A percentile compares a stretch with the other conserved stretches of the same genome.
These are phyloP conservation scores for Blumeria hordei DNA, from an alignment of 2,329 filamentous ascomycete genomes.

Conservation along the genomic window DNA sequence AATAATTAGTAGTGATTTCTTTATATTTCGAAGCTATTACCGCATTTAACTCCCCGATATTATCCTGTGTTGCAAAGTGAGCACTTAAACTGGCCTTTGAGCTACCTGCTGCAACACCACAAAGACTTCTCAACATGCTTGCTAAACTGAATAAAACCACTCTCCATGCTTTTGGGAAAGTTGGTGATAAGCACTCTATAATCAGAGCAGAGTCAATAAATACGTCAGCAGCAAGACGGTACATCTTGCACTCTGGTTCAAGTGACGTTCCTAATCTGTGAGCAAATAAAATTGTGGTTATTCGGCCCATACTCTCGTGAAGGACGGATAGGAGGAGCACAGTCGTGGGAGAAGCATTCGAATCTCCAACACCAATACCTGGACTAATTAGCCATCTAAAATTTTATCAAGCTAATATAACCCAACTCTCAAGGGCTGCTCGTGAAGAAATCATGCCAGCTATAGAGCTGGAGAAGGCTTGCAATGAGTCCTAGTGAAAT, in stretches of 20 bases:
- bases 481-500: conserved; percentile 32
- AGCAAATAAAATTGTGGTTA: conserved; percentile 47
- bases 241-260: conserved; percentile 51
- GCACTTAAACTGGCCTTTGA: conserved; percentile 78
- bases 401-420: too few species aligned
- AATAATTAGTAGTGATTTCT: background rate
- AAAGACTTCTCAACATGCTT: conserved; percentile 42
- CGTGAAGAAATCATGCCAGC: conserved; percentile 38
- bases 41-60: conserved; percentile 80
- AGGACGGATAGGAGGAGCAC: conserved; percentile 41
- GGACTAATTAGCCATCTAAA: background rate
- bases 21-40: conserved; percentile 14
- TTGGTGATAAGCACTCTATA: conserved; percentile 43
- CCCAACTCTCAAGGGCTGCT: conserved; percentile 39
- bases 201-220: conserved; percentile 49
- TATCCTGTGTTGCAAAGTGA: conserved; percentile 73
- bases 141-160: conserved; percentile 33
- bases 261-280: conserved; percentile 40
- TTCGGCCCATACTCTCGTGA: conserved; percentile 37
- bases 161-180: conserved; percentile 30
- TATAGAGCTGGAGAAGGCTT: conserved; percentile 41
- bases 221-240: conserved; percentile 42
- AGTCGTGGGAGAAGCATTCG: conserved; percentile 35
- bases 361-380: conserved; percentile 45
- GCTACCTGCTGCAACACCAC: conserved; percentile 73